These are phyloP conservation scores for Chaetomium sp. DNA, from an alignment of 2,329 filamentous ascomycete species.

Conservation along the genomic window DNA sequence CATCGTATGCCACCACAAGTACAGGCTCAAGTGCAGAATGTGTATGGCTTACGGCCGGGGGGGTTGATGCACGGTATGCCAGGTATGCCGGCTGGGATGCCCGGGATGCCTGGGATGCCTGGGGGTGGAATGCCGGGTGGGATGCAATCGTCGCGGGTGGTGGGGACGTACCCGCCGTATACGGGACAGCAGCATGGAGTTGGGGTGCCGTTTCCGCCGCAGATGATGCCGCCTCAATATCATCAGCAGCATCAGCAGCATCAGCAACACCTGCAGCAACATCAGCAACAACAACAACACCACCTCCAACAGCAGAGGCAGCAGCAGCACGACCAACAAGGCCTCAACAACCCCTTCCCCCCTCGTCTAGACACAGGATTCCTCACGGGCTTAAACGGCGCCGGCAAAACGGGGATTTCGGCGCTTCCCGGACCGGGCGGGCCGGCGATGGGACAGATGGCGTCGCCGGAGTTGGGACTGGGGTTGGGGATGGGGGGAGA, in stretches of 20 bases:
- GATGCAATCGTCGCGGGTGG: background rate
- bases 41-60: slow-evolving; percentile 13
- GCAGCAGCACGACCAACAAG: too few relatives aligned
- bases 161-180: slow-evolving; percentile 12
- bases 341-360: too few relatives aligned
- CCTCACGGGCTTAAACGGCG: too few relatives aligned
- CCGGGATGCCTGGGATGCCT: background rate
- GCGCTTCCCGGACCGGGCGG: background rate
- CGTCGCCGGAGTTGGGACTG: background rate
- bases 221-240: background rate
- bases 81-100: background rate
- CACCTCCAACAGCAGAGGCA: too few relatives aligned
- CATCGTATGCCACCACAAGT: slow-evolving; percentile 7
- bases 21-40: slow-evolving; percentile 15
- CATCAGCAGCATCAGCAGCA: background rate
- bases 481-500: background rate
- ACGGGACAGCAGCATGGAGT: background rate
- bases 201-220: background rate
- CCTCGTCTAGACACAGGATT: too few relatives aligned
- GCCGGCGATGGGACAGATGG: slow-evolving; percentile 6
- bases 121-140: background rate
- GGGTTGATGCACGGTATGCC: background rate
- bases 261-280: too few relatives aligned
- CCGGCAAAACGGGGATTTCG: too few relatives aligned
- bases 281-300: too few relatives aligned